Conservation (phyloP, 202 grass and related monocot species). For the Schoenoplectus tabernaemontani region DNA sequence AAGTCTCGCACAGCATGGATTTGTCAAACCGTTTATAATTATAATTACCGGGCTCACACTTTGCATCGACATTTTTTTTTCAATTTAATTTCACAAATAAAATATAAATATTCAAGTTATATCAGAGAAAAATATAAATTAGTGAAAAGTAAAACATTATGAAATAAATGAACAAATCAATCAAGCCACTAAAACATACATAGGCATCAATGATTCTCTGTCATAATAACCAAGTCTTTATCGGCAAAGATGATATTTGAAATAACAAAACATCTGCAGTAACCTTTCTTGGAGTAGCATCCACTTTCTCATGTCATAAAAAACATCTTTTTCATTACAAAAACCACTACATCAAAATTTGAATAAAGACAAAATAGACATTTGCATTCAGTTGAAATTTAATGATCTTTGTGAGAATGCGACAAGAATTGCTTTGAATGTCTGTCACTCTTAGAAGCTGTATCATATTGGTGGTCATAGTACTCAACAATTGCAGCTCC, state of each 20-base stretch:
- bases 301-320: not conserved
- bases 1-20: too few relatives aligned
- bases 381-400: conserved; percentile 1
- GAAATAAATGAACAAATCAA: not conserved
- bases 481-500: conserved; percentile 82
- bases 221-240: not conserved
- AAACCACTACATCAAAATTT: not conserved
- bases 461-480: conserved; percentile 63
- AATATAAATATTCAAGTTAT: not conserved
- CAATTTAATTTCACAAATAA: not conserved
- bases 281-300: not conserved
- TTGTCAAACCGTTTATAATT: too few relatives aligned
- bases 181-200: not conserved
- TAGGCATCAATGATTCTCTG: not conserved
- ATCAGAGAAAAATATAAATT: too few relatives aligned
- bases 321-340: not conserved
- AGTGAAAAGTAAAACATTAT: not conserved
- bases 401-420: conserved; percentile 71
- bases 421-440: conserved; percentile 47
- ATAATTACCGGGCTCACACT: too few relatives aligned
- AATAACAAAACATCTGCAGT: not conserved
- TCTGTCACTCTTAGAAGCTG: conserved; percentile 57
- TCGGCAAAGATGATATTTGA: not conserved
- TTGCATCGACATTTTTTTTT: too few relatives aligned
- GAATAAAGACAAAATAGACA: not conserved